Base-by-base conservation (phyloP, 495 filamentous ascomycete species). In the Aspergillus heteromorphus region DNA sequence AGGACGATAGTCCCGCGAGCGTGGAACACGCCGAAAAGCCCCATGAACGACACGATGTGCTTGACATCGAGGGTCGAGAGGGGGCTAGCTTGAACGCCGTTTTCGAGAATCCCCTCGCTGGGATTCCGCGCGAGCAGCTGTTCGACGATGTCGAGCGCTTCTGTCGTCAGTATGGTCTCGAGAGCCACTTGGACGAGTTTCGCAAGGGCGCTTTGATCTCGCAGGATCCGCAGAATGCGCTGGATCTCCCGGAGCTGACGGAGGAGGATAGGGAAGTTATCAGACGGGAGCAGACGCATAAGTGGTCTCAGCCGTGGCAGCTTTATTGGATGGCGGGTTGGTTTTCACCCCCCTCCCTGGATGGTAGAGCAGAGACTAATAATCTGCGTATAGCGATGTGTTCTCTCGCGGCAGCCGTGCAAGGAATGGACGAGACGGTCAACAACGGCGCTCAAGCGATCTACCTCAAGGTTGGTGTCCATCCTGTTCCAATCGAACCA, bases 361-460 rank as follows among this genome's bases (percentile, higher is more conserved):
- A n/a, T n/a, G n/a, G n/a, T n/a, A n/a, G n/a, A n/a, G n/a, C n/a
- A n/a, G n/a, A n/a, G n/a, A n/a, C n/a, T n/a, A n/a, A n/a, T n/a
- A n/a, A n/a, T n/a, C n/a, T n/a, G n/a, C n/a, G n/a, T n/a, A n/a
- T n/a, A 69, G 38, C 38, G 11, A 58, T 78, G 68, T 78, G 73
- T 53, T 76, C 74, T 1, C 54, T 79, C 1, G 75, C 71, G 11
- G 81, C 82, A 7, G 79, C 76, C 30, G 78, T 81, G 4, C 83
- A 86, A 61, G 81, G 80, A 6, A 82, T 83, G 85, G 84, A 89
- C 57, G 86, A 92, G 64, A 89, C 87, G 0, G 87, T 88, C 54
- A 86, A 88, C 60, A 91, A 90, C 56, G 88, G 87, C 41, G 88
- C 87, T 3, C 86, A 89, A 56, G 72, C 83, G 2, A 85, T 87